Base-by-base conservation (phyloP, 805 yeast species). In the Metschnikowia baotianmanensis region DNA sequence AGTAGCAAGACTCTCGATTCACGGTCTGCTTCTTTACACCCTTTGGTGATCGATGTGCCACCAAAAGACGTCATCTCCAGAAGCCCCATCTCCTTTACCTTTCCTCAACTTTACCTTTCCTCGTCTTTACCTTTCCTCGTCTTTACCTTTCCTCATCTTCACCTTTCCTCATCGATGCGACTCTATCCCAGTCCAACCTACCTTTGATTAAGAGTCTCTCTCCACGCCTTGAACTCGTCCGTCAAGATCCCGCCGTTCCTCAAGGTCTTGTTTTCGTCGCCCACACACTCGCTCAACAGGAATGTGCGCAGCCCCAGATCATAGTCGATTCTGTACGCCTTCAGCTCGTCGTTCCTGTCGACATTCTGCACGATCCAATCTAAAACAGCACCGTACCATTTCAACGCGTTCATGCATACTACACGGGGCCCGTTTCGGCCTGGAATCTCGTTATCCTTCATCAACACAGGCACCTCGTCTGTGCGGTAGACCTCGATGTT, bases 381-480 rank as follows among this genome's bases (percentile, higher is more conserved):
- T 39, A 87, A 67, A 15, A 83, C 74, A 0, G 93, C 89, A 3
- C 91, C 91, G 61, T 87, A 86, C 80, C 95, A 93, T 53, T 82
- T 86, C 36, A 91, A 69, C 7, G 91, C 81, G 40, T 82, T 87
- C 61, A 81, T 76, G 50, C 95, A 91, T 54, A 79, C 80, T 61
- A 86, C 78, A 38, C 70, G 73, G 46, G 65, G 67, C 45, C 42
- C 47, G 53, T 63, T 52, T 23, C 49, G 40, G 26, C 63, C 56
- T 15, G 63, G 57, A 1, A 67, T 50, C 1, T 76, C 74, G 48
- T 72, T 74, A 8, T 72, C 67, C 50, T 83, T 84, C 45, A 86
- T 60, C 32, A 83, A 42, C 2, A 82, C 42, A 1, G 99, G 98
- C 18, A 91, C 72, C 48, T 86, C 85, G 26, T 83, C 89, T 0